Percentiles rank a stretch among this genome's conserved stretches.
Conservation (phyloP, 1,284 basidiomycete genomes). For the Hymenochaete sp. region DNA sequence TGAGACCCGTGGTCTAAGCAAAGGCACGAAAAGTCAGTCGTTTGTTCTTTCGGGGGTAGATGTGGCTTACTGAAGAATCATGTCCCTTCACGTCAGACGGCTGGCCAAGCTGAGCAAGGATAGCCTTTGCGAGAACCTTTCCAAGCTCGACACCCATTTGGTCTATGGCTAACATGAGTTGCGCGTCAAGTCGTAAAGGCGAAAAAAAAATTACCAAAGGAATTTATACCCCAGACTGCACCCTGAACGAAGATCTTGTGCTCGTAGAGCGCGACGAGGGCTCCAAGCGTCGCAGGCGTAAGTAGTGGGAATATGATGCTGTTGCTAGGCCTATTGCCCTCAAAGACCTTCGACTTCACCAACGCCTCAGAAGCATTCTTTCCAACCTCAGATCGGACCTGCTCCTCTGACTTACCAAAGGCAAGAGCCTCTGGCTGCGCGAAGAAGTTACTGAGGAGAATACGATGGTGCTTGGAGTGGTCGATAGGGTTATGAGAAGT, state of each 20-base stretch:
- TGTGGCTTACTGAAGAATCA: conserved; percentile 73
- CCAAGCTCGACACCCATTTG: conserved; percentile 97
- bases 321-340: conserved; percentile 96
- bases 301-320: conserved; percentile 91
- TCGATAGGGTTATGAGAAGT: conserved; percentile 88
- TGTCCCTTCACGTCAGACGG: conserved; percentile 84
- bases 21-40: conserved; percentile 15
- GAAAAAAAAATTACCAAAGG: conserved; percentile 56
- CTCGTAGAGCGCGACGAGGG: conserved; percentile 89
- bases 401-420: conserved; percentile 92
- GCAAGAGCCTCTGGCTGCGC: conserved; percentile 96
- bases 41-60: background rate
- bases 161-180: conserved; percentile 33
- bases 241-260: conserved; percentile 99
- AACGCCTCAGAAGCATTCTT: conserved; percentile 70
- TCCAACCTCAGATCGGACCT: conserved; percentile 77
- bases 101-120: conserved; percentile 77
- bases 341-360: conserved; percentile 96
- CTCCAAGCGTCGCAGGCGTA: conserved; percentile 83
- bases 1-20: conserved; percentile 78
- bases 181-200: background rate
- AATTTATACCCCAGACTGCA: conserved; percentile 97
- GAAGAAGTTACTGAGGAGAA: conserved; percentile 96
- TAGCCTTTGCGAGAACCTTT: conserved; percentile 94
- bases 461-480: conserved; percentile 88